phyloP scores from a whole-genome alignment of 352 stramenopile genomes.

The Phytophthora pistaciae region DNA sequence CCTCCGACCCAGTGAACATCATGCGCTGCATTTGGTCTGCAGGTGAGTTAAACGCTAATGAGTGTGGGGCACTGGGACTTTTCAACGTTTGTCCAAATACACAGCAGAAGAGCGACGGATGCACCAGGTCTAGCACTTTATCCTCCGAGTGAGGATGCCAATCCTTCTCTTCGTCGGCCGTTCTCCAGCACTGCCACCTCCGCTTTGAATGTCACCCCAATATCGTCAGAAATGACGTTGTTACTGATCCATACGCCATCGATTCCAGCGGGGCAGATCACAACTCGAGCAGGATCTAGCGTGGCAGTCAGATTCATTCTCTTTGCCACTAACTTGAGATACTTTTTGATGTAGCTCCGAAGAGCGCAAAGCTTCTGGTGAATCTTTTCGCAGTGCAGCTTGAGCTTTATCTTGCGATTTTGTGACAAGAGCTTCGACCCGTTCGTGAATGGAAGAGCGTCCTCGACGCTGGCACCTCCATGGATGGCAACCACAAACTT shows the following conservation, averaged over 20 bases:
- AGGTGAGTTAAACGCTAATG: background rate
- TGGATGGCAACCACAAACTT: conserved; percentile 22
- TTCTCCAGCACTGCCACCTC: conserved; percentile 46
- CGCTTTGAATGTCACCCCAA: conserved; percentile 37
- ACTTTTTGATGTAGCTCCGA: conserved; percentile 19
- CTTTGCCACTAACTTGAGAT: conserved; percentile 11
- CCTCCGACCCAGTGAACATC: conserved; percentile 25
- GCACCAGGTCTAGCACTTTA: conserved; percentile 65
- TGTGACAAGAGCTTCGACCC: conserved; percentile 13
- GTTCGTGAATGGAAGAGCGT: conserved; percentile 15
- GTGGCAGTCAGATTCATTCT: conserved; percentile 13
- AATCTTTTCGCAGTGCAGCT: conserved; percentile 31
- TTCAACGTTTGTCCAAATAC: conserved; percentile 46
- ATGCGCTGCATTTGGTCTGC: conserved; percentile 43
- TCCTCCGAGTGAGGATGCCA: conserved; percentile 63
- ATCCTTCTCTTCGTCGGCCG: conserved; percentile 48
- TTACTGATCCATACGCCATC: conserved; percentile 50
- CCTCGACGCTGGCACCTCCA: conserved; percentile 13
- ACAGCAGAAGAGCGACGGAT: conserved; percentile 72
- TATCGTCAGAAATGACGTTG: conserved; percentile 23
- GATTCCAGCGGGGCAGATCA: conserved; percentile 41
- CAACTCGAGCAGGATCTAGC: conserved; percentile 1
- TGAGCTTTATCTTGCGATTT: conserved; percentile 13
- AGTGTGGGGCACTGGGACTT: background rate
- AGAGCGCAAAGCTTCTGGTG: conserved; percentile 5